Conservation (phyloP, 1,284 basidiomycete species). For the Cutaneotrichosporon cutaneum region DNA sequence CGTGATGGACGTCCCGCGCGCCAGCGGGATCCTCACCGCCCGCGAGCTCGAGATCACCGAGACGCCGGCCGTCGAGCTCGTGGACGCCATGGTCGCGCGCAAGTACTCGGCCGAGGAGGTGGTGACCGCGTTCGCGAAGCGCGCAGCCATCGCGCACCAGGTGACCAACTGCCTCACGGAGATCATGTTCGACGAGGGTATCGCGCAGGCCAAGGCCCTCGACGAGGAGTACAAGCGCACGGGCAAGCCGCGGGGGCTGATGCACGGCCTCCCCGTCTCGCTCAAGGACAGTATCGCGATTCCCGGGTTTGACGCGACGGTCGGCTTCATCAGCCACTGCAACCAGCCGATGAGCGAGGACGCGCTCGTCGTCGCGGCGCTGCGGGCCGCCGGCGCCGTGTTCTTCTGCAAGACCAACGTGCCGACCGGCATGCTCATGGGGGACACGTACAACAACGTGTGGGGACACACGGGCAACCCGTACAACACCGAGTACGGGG, state of each 20-base stretch:
- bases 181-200: constrained; percentile 50
- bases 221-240: constrained; percentile 48
- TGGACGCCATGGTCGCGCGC: constrained; percentile 56
- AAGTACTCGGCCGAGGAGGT: constrained; percentile 77
- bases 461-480: constrained; percentile 48
- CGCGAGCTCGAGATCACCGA: constrained; percentile 68
- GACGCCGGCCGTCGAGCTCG: constrained; percentile 40
- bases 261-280: constrained; percentile 56
- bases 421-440: constrained; percentile 34
- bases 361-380: constrained; percentile 17
- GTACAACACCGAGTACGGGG: constrained; percentile 41
- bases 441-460: constrained; percentile 30
- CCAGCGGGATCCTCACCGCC: constrained; percentile 62
- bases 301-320: constrained; percentile 38
- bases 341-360: constrained; percentile 19
- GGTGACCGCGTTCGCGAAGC: constrained; percentile 67
- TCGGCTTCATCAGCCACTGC: constrained; percentile 25
- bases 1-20: constrained; percentile 61
- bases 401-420: constrained; percentile 34
- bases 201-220: constrained; percentile 44
- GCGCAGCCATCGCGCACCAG: constrained; percentile 77
- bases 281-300: constrained; percentile 35
- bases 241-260: constrained; percentile 49
- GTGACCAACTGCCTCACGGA: constrained; percentile 56
- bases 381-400: constrained; percentile 29